phyloP scores from a whole-genome alignment of 208 protist genomes.

The Leishmania mexicana region DNA sequence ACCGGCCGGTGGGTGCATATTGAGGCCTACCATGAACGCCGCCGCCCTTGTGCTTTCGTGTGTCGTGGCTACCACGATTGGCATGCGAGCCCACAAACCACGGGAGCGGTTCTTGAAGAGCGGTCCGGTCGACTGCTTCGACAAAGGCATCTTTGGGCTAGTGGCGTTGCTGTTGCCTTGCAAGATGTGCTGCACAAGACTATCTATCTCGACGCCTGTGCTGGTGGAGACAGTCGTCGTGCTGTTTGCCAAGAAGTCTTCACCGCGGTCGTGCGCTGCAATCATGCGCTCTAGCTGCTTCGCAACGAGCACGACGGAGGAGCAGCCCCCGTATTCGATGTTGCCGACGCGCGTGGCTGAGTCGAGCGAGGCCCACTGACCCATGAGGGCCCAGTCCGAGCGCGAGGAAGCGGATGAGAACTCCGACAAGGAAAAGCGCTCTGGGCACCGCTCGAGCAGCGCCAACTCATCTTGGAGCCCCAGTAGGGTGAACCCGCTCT shows the following conservation, averaged over 20 bases:
- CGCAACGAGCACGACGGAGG: conserved; percentile 48
- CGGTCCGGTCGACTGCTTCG: conserved; percentile 14
- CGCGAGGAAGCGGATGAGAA: conserved; percentile 5
- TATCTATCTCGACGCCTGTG: conserved; percentile 26
- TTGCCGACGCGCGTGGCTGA: not conserved
- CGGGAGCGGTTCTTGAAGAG: conserved; percentile 62
- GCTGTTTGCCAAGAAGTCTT: conserved; percentile 5
- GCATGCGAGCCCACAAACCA: conserved; percentile 44
- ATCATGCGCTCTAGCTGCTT: conserved; percentile 60
- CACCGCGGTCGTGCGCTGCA: conserved; percentile 22
- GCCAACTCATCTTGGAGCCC: conserved; percentile 82
- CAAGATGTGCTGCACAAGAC: conserved; percentile 45
- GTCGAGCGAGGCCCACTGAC: conserved; percentile 1
- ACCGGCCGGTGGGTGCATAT: conserved; percentile 63
- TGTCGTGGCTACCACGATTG: conserved; percentile 66
- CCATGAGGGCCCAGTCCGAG: conserved; percentile 8
- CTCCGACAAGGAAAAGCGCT: conserved; percentile 47
- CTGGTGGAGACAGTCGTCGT: not conserved
- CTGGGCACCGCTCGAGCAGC: conserved; percentile 57
- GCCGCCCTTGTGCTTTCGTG: conserved; percentile 40
- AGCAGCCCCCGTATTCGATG: not conserved
- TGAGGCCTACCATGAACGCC: conserved; percentile 61
- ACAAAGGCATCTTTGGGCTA: not conserved
- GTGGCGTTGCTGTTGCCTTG: conserved; percentile 3
- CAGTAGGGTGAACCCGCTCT: conserved; percentile 70